Conservation (phyloP, 2,329 filamentous ascomycete genomes). For the Balansia obtecta region DNA sequence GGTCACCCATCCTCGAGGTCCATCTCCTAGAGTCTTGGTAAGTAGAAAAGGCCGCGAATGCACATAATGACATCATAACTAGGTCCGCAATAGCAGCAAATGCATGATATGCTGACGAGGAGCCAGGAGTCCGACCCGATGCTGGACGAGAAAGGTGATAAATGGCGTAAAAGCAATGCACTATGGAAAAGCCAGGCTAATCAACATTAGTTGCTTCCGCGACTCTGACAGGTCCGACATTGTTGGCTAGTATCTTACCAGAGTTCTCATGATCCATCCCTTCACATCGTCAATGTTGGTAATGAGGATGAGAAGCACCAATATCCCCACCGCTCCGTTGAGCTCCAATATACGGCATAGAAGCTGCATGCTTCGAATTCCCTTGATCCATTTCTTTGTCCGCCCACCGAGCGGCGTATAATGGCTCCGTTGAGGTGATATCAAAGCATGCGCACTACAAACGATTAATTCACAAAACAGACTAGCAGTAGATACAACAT, state of each 20-base stretch:
- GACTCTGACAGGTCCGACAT: background rate
- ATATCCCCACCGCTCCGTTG: conserved; percentile 54
- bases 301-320: conserved; percentile 69
- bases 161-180: conserved; percentile 64
- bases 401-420: conserved; percentile 55
- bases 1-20: conserved; percentile 53
- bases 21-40: conserved; percentile 39
- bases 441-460: conserved; percentile 41
- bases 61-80: conserved; percentile 40
- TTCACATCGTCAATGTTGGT: conserved; percentile 50
- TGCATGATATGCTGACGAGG: conserved; percentile 78
- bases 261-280: conserved; percentile 65
- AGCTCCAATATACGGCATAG: conserved; percentile 54
- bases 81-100: conserved; percentile 67
- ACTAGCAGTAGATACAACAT: background rate
- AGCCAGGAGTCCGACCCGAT: conserved; percentile 59
- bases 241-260: conserved; percentile 38
- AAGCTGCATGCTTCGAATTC: conserved; percentile 57
- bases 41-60: conserved; percentile 37
- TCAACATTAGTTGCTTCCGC: background rate
- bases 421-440: conserved; percentile 47
- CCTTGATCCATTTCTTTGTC: conserved; percentile 60
- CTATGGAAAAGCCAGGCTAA: conserved; percentile 62
- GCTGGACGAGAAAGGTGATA: conserved; percentile 67
- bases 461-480: background rate